Evolutionary conservation across 495 filamentous ascomycete genomes (phyloP).

Genomic region (Durotheca rogersii): DNA sequence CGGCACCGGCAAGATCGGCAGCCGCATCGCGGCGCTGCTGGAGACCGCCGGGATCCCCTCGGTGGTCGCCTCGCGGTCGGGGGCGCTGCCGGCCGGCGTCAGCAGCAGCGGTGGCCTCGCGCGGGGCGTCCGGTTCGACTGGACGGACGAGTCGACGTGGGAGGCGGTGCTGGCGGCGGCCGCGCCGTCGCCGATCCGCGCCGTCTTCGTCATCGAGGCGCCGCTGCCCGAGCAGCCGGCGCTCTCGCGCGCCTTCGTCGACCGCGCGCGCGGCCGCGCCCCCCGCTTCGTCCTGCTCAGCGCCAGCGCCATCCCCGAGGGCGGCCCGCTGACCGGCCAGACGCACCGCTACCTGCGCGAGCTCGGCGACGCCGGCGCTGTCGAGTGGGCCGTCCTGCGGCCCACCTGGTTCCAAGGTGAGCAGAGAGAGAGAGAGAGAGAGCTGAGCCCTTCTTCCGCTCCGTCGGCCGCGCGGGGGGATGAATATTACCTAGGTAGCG

Average conservation of each 20-base stretch:
- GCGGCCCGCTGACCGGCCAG: slow-evolving; percentile 40
- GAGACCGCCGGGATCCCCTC: slow-evolving; percentile 28
- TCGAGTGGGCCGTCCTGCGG: slow-evolving; percentile 46
- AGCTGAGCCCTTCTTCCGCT: not conserved
- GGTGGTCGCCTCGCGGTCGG: slow-evolving; percentile 45
- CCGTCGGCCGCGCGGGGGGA: too few relatives aligned
- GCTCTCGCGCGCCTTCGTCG: slow-evolving; percentile 41
- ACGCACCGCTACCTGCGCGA: slow-evolving; percentile 41
- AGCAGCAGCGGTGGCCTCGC: too few relatives aligned
- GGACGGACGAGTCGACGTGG: slow-evolving; percentile 46
- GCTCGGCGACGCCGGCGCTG: slow-evolving; percentile 39
- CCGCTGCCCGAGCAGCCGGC: slow-evolving; percentile 24
- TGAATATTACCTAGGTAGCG: too few relatives aligned
- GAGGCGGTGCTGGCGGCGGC: slow-evolving; percentile 30
- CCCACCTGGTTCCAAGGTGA: slow-evolving; percentile 51
- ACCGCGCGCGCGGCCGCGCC: slow-evolving; percentile 41
- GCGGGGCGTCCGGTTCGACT: slow-evolving; percentile 50
- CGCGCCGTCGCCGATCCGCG: too few relatives aligned
- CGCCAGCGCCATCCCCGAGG: slow-evolving; percentile 39
- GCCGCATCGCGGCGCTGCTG: slow-evolving; percentile 44
- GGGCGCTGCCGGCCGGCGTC: slow-evolving; percentile 13
- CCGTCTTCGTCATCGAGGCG: slow-evolving; percentile 46
- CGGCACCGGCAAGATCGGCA: slow-evolving; percentile 51
- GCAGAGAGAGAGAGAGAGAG: too few relatives aligned
- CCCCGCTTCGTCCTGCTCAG: slow-evolving; percentile 49